Evolutionary conservation across 1,284 basidiomycete species (phyloP), one percentile per base, ranked within the genome.

Genomic region (Ceratorhiza oryzae-sativae): DNA sequence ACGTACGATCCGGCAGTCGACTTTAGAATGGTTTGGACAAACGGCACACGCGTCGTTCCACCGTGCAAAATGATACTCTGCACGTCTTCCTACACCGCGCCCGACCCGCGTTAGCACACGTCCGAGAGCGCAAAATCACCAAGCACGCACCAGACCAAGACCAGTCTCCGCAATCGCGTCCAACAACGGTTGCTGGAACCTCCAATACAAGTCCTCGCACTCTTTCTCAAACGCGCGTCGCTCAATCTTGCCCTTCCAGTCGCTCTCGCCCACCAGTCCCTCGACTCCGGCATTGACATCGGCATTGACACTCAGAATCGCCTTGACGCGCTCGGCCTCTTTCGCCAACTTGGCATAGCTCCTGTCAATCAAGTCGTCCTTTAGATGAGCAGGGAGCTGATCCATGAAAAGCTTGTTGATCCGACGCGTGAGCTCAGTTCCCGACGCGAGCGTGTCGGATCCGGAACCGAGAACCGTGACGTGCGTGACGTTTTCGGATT

Each of bases 311-410:
- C 95, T 97, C 73, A 99, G 83, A 76, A 99, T 92, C 23, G 91
- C 87, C 84, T 98, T 99, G 76, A 98, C 88, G 71, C 95, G 87
- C 59, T 87, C 88, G 0, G 97, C 94, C 81, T 99, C 97, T 80
- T 95, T 95, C 86, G 93, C 91, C 18, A 99, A 82, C 81, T 96
- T 96, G 2, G 94, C 92, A 90, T 98, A 92, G 0, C 92, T 95
- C 73, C 90, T 86, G 78, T 88, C 88, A 13, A 65, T 39, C 18
- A 65, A 36, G 79, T 98, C 94, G 45, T 79, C 71, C 76, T 85
- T 84, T 27, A 87, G 84, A 55, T 91, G 84, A 75, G 89, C 85
- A 78, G 83, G 86, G 75, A 89, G 83, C 79, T 89, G 90, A 68
- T 83, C 80, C 77, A 92, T 86, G 62, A 99, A 85, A 71, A 95